Percentiles rank a stretch among this genome's conserved stretches.
phyloP scores from a whole-genome alignment of 176 grass and related monocot species.

The Eleusine coracana region DNA sequence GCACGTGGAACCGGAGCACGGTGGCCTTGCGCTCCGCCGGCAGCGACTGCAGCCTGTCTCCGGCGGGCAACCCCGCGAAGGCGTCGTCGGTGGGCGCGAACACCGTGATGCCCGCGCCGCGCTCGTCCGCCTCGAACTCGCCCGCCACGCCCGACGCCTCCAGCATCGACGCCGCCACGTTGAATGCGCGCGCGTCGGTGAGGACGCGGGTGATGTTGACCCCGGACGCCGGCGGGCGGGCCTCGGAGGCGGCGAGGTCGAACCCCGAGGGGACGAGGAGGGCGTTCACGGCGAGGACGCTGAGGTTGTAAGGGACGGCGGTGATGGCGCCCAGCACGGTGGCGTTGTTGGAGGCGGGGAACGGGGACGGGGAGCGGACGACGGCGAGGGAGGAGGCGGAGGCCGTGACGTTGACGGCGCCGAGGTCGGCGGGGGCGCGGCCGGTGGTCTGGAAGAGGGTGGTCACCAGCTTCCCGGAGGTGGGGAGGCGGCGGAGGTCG shows the following conservation, averaged over 20 bases:
- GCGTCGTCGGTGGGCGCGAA: slow-evolving; percentile 93
- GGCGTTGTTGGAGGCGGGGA: slow-evolving; percentile 66
- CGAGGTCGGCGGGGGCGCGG: slow-evolving; percentile 65
- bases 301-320: slow-evolving; percentile 75
- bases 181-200: slow-evolving; percentile 82
- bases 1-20: slow-evolving; percentile 90
- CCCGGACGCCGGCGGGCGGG: slow-evolving; percentile 37
- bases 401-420: slow-evolving; percentile 69
- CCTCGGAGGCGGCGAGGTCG: slow-evolving; percentile 75
- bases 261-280: slow-evolving; percentile 64
- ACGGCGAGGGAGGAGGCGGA: slow-evolving; percentile 19
- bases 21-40: slow-evolving; percentile 74
- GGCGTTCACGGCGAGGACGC: slow-evolving; percentile 61
- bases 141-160: slow-evolving; percentile 70
- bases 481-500: slow-evolving; percentile 62
- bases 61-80: slow-evolving; percentile 61
- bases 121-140: slow-evolving; percentile 89
- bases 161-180: slow-evolving; percentile 89
- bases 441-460: slow-evolving; percentile 89
- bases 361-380: slow-evolving; percentile 60
- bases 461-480: slow-evolving; percentile 69
- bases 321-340: slow-evolving; percentile 56
- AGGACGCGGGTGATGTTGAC: slow-evolving; percentile 80
- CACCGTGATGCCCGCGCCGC: slow-evolving; percentile 79
- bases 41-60: slow-evolving; percentile 61